Percentiles rank a stretch among this genome's conserved stretches.
Conservation (phyloP, 768 basidiomycete species). For the Kockovaella imperatae region DNA sequence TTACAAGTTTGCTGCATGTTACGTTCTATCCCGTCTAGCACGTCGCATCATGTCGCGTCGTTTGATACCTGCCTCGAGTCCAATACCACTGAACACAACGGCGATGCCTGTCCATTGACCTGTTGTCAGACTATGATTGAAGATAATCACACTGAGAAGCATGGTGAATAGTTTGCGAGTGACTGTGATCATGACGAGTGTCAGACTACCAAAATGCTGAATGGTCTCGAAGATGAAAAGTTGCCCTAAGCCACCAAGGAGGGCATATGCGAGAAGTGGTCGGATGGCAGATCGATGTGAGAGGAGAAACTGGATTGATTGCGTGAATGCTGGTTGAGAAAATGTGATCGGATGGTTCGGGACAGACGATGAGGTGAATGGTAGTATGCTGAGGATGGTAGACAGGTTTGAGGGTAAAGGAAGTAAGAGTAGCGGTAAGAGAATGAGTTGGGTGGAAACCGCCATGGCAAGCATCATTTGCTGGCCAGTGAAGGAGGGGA, state of each 20-base stretch:
- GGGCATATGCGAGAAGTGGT: conserved; percentile 73
- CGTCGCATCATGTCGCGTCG: conserved; percentile 46
- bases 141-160: conserved; percentile 86
- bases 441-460: conserved; percentile 68
- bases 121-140: conserved; percentile 69
- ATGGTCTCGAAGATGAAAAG: conserved; percentile 93
- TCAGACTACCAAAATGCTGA: conserved; percentile 43
- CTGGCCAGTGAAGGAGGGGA: conserved; percentile 67
- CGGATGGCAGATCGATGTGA: conserved; percentile 65
- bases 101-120: conserved; percentile 92
- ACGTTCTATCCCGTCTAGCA: conserved; percentile 22
- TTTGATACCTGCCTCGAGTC: conserved; percentile 84
- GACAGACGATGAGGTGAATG: conserved; percentile 4
- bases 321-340: conserved; percentile 28
- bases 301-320: conserved; percentile 64
- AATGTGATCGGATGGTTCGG: conserved; percentile 8
- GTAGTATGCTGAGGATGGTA: conserved; percentile 63
- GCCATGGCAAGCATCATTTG: conserved; percentile 99
- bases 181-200: conserved; percentile 69
- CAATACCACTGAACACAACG: conserved; percentile 92
- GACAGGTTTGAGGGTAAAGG: conserved; percentile 52
- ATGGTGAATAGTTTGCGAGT: conserved; percentile 97
- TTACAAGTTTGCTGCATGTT: not conserved
- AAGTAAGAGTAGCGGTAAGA: conserved; percentile 57
- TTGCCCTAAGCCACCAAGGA: conserved; percentile 89